Evolutionary conservation across 2,329 filamentous ascomycete species (phyloP).

Genomic region (Grosmannia penicillata): DNA sequence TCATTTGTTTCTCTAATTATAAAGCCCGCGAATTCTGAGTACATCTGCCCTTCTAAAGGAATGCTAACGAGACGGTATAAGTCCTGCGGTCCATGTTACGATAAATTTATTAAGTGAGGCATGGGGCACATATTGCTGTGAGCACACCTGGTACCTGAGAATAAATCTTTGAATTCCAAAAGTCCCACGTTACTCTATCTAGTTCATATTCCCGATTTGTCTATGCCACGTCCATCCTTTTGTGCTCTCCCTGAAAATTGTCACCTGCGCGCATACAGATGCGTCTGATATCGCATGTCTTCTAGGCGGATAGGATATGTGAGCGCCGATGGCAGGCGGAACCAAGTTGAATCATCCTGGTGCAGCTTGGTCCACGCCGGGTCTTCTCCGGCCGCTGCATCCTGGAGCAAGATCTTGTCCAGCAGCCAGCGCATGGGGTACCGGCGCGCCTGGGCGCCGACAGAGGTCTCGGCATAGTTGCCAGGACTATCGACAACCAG

Average conservation of each 20-base stretch:
- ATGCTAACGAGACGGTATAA: too few relatives aligned
- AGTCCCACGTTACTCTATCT: too few relatives aligned
- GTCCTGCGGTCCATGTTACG: too few relatives aligned
- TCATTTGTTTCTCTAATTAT: background rate
- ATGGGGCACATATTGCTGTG: too few relatives aligned
- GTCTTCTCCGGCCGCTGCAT: constrained; percentile 12
- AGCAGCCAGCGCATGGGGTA: constrained; percentile 94
- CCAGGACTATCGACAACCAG: constrained; percentile 88
- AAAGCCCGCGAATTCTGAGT: too few relatives aligned
- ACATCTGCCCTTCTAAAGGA: too few relatives aligned
- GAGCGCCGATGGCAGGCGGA: constrained; percentile 52
- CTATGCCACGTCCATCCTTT: background rate
- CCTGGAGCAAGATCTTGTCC: constrained; percentile 55
- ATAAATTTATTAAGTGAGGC: too few relatives aligned
- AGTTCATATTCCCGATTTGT: background rate
- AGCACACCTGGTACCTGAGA: too few relatives aligned
- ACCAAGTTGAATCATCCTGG: constrained; percentile 72
- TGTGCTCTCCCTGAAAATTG: background rate
- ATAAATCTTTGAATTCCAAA: too few relatives aligned
- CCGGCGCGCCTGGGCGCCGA: constrained; percentile 46
- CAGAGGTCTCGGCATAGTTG: constrained; percentile 70
- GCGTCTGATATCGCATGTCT: constrained; percentile 90
- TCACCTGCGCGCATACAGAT: constrained; percentile 49
- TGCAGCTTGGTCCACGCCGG: constrained; percentile 58
- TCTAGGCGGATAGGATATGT: constrained; percentile 76